Evolutionary conservation across 352 stramenopile species (phyloP), one percentile per base, ranked within the genome.

Genomic region (Phytophthora ramorum): DNA sequence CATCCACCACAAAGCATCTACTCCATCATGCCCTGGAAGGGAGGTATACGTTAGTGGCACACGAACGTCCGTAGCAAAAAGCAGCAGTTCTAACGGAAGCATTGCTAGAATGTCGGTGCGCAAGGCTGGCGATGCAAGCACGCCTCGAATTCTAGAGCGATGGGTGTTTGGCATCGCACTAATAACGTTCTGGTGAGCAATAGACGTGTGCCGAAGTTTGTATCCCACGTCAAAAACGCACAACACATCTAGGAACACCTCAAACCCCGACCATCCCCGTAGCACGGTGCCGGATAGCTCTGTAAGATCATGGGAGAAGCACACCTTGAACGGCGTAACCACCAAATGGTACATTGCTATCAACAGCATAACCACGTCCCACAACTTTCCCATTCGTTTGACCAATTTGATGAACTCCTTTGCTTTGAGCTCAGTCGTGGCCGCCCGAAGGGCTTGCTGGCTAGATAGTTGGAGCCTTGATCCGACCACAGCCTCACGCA

Each of bases 181-280:
- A 3, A 62, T 37, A 10, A 63, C 38, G 4, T 50, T 46, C 13
- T 66, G 24, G 9, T 71, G 54, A 13, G 44, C 53, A 13, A 60
- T 55, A 0, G 53, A 61, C n/a, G 47, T 62, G 8, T 72, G 43
- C 8, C 67, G 57, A 1, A 89, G 17, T 17, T 83, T 85, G 13
- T 76, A 71, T 2, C 37, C 49, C 9, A 93, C 53, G 32, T 91
- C 81, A 1, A 82, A 20, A 8, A 76, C 9, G 37, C 79, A 90
- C 17, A 89, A n/a, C 0, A 73, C 3, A 14, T 91, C 85, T 14
- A 91, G 30, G 16, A 89, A 68, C 20, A 87, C 81, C 59, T 93
- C 85, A 44, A 78, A 59, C 1, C 13, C 68, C 0, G 77, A 77
- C 84, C 84, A 92, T 12, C 49, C 53, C 13, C 44, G 65, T 8